Base-by-base conservation (phyloP, 23 red algal genomes). In the Porphyridium purpureum region DNA sequence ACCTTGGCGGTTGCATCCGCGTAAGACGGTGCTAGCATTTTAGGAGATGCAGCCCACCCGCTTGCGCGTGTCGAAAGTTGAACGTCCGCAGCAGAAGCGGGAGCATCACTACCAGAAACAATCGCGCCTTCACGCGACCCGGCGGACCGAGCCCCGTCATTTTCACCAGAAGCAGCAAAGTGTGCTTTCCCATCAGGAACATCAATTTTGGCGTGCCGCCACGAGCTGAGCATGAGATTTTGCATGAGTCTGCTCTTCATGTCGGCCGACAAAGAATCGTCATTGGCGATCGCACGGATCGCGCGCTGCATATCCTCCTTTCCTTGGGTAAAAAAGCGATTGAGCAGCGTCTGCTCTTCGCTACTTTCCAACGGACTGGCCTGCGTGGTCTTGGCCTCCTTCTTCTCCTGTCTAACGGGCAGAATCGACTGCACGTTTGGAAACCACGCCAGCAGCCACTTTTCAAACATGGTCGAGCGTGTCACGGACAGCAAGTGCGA, bases 401-500 rank as follows among this genome's bases (percentile, higher is more conserved):
- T n/a, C n/a, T n/a, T n/a, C n/a, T n/a, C n/a, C n/a, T 44, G 11
- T 17, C 17, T 17, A 44, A 17, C 38, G 17, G 38, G 11, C 38
- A 17, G 38, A 44, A 17, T 44, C 38, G 38, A 11, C 19, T 67
- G 47, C 26, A 59, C 40, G 11, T 66, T 30, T 1, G 80, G 66
- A 58, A 98, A 79, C 90, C 90, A 98, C 19, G 90, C 48, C 28
- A 68, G 74, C 50, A 98, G 38, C 90, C 90, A 98, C 30, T 64
- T 66, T 27, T 84, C 80, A 61, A 98, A 98, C 80, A 98, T 81
- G 5, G 90, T 98, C 1, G 90, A 98, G 47, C 76, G 62, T 21
- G 90, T 98, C 9, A 98, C 79, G 27, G 59, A 58, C 24, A 98
- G 58, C 5, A 98, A 66, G 62, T 86, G 82, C 26, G 60, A 58